phyloP scores from a whole-genome alignment of 192 early-diverging fungal species.

The Glomus cerebriforme region DNA sequence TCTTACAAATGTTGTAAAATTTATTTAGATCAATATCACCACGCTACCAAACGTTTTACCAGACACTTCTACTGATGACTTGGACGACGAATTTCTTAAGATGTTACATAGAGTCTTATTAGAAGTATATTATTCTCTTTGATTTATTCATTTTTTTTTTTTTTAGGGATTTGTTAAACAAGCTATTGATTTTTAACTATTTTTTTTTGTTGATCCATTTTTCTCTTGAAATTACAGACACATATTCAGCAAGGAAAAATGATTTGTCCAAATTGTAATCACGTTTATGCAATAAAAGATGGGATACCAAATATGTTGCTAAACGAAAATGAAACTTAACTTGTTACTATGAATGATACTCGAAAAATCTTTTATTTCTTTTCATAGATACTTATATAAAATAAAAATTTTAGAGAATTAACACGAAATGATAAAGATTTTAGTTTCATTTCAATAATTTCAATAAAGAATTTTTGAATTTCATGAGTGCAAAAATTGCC shows the following conservation, averaged over 20 bases:
- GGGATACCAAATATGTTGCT: slow-evolving; percentile 94
- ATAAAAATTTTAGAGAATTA: too few relatives aligned
- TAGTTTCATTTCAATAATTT: too few relatives aligned
- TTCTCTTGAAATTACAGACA: slow-evolving; percentile 57
- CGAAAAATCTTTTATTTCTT: too few relatives aligned
- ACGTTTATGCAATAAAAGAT: slow-evolving; percentile 89
- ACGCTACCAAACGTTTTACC: slow-evolving; percentile 67
- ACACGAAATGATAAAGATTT: too few relatives aligned
- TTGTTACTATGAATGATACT: too few relatives aligned
- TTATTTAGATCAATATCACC: slow-evolving; percentile 65
- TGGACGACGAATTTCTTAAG: slow-evolving; percentile 69
- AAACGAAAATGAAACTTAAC: slow-evolving; percentile 76
- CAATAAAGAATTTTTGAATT: too few relatives aligned
- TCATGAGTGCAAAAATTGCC: too few relatives aligned
- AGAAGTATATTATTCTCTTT: slow-evolving; percentile 60
- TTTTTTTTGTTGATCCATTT: too few relatives aligned
- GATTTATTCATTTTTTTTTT: too few relatives aligned
- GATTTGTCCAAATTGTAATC: slow-evolving; percentile 87
- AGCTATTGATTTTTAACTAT: background rate
- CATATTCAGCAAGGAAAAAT: slow-evolving; percentile 86
- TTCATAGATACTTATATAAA: too few relatives aligned
- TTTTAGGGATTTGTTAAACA: background rate
- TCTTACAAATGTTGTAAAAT: background rate
- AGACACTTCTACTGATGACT: slow-evolving; percentile 47
- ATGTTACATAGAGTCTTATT: slow-evolving; percentile 76